phyloP scores from a whole-genome alignment of 352 stramenopile genomes.

The Globisporangium spinosum region DNA sequence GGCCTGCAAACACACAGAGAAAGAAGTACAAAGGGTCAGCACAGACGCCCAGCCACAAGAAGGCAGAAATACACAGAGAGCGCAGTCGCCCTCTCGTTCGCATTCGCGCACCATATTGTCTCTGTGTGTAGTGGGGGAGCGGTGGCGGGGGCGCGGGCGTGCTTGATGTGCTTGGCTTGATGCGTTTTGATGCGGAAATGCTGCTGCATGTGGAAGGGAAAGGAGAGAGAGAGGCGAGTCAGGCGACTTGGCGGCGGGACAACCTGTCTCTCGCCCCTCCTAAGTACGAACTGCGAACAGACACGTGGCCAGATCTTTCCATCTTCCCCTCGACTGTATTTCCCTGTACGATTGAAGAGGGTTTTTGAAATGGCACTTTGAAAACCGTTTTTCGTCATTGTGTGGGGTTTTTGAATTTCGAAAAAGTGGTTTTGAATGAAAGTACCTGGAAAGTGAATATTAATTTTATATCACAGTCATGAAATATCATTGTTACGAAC shows the following conservation, averaged over 20 bases:
- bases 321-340: neutral
- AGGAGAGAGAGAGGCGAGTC: neutral
- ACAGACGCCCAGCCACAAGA: neutral
- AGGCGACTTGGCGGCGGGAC: neutral
- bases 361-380: too few species aligned
- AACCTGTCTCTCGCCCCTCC: neutral
- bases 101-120: constrained; percentile 6
- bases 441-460: too few species aligned
- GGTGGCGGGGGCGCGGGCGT: too few species aligned
- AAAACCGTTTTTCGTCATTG: too few species aligned
- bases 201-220: neutral
- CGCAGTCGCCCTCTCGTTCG: neutral
- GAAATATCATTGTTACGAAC: too few species aligned
- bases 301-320: constrained; percentile 2
- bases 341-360: neutral
- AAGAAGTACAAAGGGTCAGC: neutral
- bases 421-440: too few species aligned
- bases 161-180: neutral
- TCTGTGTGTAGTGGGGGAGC: neutral
- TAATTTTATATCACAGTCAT: too few species aligned
- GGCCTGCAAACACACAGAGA: constrained; percentile 27
- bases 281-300: neutral
- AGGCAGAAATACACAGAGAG: neutral
- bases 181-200: constrained; percentile 6
- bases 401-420: too few species aligned